Percentiles rank a stretch among this genome's conserved stretches.
These are phyloP conservation scores for Trichosporon sp. DNA, from an alignment of 1,284 basidiomycete species.

Conservation along the genomic window DNA sequence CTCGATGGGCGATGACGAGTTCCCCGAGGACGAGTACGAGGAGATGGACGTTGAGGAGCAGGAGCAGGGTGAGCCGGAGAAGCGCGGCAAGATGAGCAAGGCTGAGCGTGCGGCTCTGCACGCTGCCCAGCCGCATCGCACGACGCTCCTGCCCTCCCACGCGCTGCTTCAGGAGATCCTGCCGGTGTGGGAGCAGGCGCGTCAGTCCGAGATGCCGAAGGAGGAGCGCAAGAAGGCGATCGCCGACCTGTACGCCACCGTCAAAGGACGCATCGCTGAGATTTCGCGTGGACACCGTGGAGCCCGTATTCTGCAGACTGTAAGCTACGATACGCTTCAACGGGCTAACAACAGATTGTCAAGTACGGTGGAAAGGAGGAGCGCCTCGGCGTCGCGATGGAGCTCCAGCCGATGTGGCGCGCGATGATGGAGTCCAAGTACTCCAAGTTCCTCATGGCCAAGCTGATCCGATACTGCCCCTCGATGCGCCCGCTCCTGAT, in stretches of 20 bases:
- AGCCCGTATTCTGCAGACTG: constrained; percentile 80
- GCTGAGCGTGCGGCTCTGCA: constrained; percentile 51
- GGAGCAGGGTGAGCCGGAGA: constrained; percentile 34
- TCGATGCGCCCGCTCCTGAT: constrained; percentile 68
- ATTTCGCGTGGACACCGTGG: constrained; percentile 88
- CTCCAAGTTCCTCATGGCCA: constrained; percentile 85
- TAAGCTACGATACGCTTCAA: constrained; percentile 38
- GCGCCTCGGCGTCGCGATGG: constrained; percentile 73
- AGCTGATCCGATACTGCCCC: constrained; percentile 75
- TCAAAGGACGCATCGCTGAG: constrained; percentile 76
- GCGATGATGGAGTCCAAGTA: constrained; percentile 81
- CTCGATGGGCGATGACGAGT: constrained; percentile 38
- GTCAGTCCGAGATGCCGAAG: constrained; percentile 70
- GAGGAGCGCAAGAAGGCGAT: constrained; percentile 75
- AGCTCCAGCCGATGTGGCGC: constrained; percentile 76
- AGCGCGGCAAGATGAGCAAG: constrained; percentile 44
- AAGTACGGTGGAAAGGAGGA: constrained; percentile 79
- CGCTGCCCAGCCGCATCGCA: constrained; percentile 58
- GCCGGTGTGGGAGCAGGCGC: constrained; percentile 75
- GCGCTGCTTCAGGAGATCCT: constrained; percentile 71
- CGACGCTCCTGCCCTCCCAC: constrained; percentile 74
- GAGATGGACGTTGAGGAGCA: constrained; percentile 35
- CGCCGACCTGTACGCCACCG: constrained; percentile 68
- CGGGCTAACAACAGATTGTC: constrained; percentile 60
- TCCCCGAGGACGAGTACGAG: constrained; percentile 35